Conservation (phyloP, 2,329 filamentous ascomycete genomes). For the Calonectria pseudoturangicola region DNA sequence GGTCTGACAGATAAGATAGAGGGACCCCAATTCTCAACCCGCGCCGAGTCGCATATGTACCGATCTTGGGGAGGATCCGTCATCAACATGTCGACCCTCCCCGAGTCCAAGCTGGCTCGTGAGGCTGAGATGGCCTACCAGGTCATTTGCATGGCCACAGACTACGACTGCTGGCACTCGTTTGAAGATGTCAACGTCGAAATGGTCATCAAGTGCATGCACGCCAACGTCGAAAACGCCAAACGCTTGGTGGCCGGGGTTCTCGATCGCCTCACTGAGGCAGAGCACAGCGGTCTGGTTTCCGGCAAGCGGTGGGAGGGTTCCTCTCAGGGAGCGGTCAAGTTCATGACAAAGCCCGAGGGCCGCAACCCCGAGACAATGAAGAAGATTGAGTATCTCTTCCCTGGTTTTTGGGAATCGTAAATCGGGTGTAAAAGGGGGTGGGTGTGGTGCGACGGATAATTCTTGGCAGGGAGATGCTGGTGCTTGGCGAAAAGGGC, state of each 20-base stretch:
- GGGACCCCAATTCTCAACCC: conserved; percentile 98
- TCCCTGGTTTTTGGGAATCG: conserved; percentile 83
- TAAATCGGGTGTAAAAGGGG: conserved; percentile 34
- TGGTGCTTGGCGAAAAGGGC: conserved; percentile 16
- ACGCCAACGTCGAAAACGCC: conserved; percentile 92
- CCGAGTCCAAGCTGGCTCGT: conserved; percentile 95
- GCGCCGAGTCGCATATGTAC: conserved; percentile 96
- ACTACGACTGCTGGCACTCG: conserved; percentile 98
- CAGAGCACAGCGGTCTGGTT: conserved; percentile 85
- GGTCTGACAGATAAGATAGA: conserved; percentile 70
- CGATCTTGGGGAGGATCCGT: conserved; percentile 93
- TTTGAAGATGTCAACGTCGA: conserved; percentile 91
- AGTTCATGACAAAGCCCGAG: conserved; percentile 86
- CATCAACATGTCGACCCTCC: conserved; percentile 98
- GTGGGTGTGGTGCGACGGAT: neutral
- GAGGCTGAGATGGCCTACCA: conserved; percentile 98
- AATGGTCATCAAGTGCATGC: conserved; percentile 98
- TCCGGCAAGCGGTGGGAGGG: conserved; percentile 88
- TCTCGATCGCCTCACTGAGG: conserved; percentile 87
- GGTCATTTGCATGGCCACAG: conserved; percentile 99
- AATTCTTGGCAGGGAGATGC: conserved; percentile 18
- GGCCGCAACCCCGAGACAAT: conserved; percentile 84
- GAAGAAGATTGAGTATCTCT: conserved; percentile 89
- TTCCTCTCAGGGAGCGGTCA: conserved; percentile 83
- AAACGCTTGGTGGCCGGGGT: conserved; percentile 89